Evolutionary conservation across 2,329 filamentous ascomycete genomes (phyloP).

Genomic region (Alternaria sp.): DNA sequence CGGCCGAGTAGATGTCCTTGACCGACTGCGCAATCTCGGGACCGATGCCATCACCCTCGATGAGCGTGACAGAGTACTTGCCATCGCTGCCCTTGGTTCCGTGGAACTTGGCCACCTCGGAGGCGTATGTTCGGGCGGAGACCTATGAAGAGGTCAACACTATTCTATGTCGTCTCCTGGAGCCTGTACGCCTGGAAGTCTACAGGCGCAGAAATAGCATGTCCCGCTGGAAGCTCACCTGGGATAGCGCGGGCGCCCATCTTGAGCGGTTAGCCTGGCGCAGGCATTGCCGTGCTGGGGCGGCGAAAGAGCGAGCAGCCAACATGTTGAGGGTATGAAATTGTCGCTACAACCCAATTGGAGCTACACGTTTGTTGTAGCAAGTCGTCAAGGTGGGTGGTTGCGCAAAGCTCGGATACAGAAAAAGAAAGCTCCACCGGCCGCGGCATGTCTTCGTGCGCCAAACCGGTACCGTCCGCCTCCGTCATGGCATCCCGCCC

Average conservation of each 20-base stretch:
- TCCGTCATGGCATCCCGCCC: constrained; percentile 2
- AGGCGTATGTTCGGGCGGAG: constrained; percentile 64
- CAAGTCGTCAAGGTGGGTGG: constrained; percentile 33
- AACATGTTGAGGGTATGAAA: constrained; percentile 71
- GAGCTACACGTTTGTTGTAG: constrained; percentile 46
- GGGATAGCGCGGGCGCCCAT: constrained; percentile 60
- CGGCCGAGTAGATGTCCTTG: constrained; percentile 97
- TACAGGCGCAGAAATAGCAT: background rate
- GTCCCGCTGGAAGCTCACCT: constrained; percentile 60
- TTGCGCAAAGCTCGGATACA: constrained; percentile 39
- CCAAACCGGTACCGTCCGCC: constrained; percentile 16
- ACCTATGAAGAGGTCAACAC: constrained; percentile 30
- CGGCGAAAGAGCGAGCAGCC: constrained; percentile 78
- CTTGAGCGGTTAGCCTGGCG: constrained; percentile 65
- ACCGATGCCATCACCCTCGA: constrained; percentile 98
- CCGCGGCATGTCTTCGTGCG: constrained; percentile 22
- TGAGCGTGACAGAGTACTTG: constrained; percentile 94
- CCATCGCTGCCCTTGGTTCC: constrained; percentile 89
- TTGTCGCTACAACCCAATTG: constrained; percentile 42
- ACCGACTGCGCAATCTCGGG: constrained; percentile 97
- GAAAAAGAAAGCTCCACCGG: constrained; percentile 45
- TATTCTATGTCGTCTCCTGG: background rate
- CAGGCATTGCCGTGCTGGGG: constrained; percentile 80
- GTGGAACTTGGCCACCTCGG: constrained; percentile 85
- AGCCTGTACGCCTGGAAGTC: background rate